phyloP scores from a whole-genome alignment of 208 protist species.

The Trypanosoma lewisi region DNA sequence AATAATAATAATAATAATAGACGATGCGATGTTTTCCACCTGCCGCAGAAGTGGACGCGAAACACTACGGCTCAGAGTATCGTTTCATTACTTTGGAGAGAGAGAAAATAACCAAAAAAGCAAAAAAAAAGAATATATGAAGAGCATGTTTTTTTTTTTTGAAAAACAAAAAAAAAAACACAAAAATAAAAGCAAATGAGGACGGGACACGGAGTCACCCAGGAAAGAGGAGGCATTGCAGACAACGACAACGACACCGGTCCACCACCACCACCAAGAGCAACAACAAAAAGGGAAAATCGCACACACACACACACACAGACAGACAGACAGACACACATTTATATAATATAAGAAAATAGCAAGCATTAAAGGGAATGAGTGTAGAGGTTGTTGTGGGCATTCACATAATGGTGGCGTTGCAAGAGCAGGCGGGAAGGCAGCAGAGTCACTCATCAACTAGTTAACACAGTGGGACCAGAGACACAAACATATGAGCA shows the following conservation, averaged over 20 bases:
- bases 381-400: neutral
- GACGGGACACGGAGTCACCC: neutral
- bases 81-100: no score
- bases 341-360: neutral
- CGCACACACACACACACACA: neutral
- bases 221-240: neutral
- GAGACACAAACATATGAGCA: neutral
- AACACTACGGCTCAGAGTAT: no score
- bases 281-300: conserved; percentile 12
- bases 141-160: neutral
- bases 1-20: no score
- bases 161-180: neutral
- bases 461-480: neutral
- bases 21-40: no score
- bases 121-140: neutral
- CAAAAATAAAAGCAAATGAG: neutral
- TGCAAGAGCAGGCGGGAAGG: neutral
- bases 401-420: neutral
- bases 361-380: conserved; percentile 10
- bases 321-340: neutral
- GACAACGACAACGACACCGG: no score
- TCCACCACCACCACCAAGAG: no score
- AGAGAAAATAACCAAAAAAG: no score
- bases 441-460: neutral
- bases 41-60: no score